A percentile compares a stretch with the other conserved stretches of the same genome.
Conservation (phyloP, 73 alveolate species). For the Breviolum minutum region DNA sequence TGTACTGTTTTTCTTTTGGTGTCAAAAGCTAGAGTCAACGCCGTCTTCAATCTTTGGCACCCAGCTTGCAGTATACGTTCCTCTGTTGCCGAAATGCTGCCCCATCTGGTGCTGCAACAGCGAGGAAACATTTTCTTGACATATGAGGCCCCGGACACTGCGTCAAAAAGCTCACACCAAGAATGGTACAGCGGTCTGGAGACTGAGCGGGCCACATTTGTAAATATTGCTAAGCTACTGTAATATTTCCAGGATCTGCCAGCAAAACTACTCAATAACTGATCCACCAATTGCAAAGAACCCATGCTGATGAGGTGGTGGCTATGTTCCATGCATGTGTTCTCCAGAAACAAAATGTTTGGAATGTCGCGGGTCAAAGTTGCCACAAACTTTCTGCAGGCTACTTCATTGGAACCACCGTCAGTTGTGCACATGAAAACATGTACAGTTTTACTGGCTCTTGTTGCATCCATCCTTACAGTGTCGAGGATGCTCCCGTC, state of each 20-base stretch:
- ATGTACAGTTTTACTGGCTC: not conserved
- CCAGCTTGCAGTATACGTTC: not conserved
- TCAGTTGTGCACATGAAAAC: not conserved
- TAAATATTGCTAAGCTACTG: not conserved
- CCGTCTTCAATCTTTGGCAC: not conserved
- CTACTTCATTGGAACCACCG: slow-evolving; percentile 24
- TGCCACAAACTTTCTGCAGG: not conserved
- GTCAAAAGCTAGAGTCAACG: not conserved
- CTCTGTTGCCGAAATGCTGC: not conserved
- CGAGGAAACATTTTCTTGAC: slow-evolving; percentile 26
- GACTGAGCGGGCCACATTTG: not conserved
- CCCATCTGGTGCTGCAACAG: slow-evolving; percentile 16
- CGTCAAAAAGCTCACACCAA: not conserved
- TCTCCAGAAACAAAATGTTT: not conserved
- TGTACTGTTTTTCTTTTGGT: not conserved
- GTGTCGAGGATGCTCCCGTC: too few species aligned
- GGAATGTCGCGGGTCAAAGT: too few species aligned
- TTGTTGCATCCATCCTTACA: not conserved
- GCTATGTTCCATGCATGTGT: slow-evolving; percentile 9
- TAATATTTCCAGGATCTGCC: not conserved
- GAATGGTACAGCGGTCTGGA: not conserved
- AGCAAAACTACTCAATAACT: not conserved
- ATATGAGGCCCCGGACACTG: not conserved
- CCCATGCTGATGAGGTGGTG: not conserved
- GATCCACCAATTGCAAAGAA: not conserved